Base-by-base conservation (phyloP, 352 stramenopile species). In the Globisporangium irregulare region DNA sequence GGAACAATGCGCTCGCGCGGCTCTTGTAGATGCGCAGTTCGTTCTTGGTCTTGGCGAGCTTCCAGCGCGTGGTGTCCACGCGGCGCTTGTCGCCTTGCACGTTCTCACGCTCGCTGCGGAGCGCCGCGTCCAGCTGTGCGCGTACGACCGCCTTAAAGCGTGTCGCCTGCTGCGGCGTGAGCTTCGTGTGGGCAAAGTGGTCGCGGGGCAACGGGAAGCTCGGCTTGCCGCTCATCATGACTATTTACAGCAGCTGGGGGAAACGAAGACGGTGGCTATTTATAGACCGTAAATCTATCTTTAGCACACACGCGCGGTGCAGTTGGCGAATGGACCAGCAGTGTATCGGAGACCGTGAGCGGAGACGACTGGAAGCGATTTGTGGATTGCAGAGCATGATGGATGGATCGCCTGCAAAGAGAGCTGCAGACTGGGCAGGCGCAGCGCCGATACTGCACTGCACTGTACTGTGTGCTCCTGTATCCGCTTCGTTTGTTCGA, bases 21-120 rank as follows among this genome's bases (percentile, higher is more conserved):
- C 66, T 68, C 51, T 71, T 66, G 59, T 79, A 85, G 20, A 89
- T 70, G 53, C 79, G 75, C 12, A 89, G 65, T 14, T 76, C 59
- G 3, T 77, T 59, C 2, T 84, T 73, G n/a, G 69, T 66, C n/a
- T 69, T 68, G 25, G 82, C 74, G 34, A 79, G 64, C 68, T 81
- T 80, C 82, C 82, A 90, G 57, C 85, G 74, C 7, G 50, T 60
- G n/a, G 59, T 38, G 53, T 84, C 74, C 22, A 85, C 63, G 15
- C 67, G 12, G 4, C 70, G 73, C 18, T 76, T 67, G 20, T 79
- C 63, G 12, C 70, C 70, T 22, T 75, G 57, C 1, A 38, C 56
- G 53, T 73, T 71, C 43, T 68, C 68, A 10, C 75, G 41, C 41
- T 85, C 78, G 15, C 76, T 69, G 6, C 59, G 66, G n/a, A 82